Evolutionary conservation across 2,329 filamentous ascomycete genomes (phyloP).

Genomic region (Trichoderma arundinaceum): DNA sequence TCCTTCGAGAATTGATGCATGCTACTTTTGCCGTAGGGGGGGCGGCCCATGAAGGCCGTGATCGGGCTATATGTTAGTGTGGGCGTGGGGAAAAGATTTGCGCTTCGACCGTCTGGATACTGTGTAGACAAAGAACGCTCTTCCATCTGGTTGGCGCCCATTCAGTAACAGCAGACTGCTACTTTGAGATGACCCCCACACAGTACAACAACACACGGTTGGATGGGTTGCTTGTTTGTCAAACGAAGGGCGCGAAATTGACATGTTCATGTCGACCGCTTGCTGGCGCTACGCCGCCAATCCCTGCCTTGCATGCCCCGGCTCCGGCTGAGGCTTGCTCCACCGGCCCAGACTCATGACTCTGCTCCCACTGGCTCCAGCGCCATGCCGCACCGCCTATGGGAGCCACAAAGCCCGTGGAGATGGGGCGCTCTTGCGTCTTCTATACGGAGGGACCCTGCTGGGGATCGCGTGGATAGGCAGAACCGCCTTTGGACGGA

Average conservation of each 20-base stretch:
- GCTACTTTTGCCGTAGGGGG: neutral
- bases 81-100: slow-evolving; percentile 21
- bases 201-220: slow-evolving; percentile 6
- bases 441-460: slow-evolving; percentile 18
- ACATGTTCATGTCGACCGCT: slow-evolving; percentile 37
- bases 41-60: slow-evolving; percentile 13
- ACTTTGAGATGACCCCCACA: slow-evolving; percentile 13
- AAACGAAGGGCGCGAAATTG: slow-evolving; percentile 49
- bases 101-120: slow-evolving; percentile 8
- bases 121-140: slow-evolving; percentile 4
- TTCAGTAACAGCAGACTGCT: neutral
- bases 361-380: slow-evolving; percentile 32
- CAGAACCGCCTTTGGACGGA: slow-evolving; percentile 11
- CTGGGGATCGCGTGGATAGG: slow-evolving; percentile 28
- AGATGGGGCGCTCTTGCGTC: slow-evolving; percentile 16
- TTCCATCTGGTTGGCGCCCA: neutral
- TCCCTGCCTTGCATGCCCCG: slow-evolving; percentile 29
- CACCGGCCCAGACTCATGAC: slow-evolving; percentile 29
- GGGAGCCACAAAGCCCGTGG: slow-evolving; percentile 24
- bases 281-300: slow-evolving; percentile 9
- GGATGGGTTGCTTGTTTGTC: slow-evolving; percentile 37
- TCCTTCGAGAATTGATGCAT: slow-evolving; percentile 6
- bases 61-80: slow-evolving; percentile 24
- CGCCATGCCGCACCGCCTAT: slow-evolving; percentile 28
- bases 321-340: slow-evolving; percentile 31